Base-by-base conservation (phyloP, 768 basidiomycete species). In the Nevesoporus exiguus region DNA sequence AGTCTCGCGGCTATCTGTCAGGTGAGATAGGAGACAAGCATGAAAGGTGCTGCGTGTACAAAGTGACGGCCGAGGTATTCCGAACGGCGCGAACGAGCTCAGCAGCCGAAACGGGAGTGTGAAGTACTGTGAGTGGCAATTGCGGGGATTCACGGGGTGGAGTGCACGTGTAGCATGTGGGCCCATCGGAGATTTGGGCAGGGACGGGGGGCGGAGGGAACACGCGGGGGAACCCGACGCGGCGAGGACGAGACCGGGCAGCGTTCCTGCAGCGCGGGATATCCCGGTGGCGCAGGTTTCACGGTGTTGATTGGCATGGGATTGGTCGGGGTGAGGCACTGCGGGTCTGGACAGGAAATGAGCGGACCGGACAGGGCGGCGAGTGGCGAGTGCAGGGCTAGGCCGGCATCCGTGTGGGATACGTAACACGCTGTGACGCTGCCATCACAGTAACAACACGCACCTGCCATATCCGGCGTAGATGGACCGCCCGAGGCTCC, bases 401-500 rank as follows among this genome's bases (percentile, higher is more conserved):
- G 58, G 48, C 51, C 51, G 61, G 61, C 39, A 65, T 64, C 56
- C 50, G 59, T 63, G 61, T 63, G 55, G 45, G 39, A 52, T 58
- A 61, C 61, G 64, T 63, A 65, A 69, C 59, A 57, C 53, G 57
- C 40, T 61, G 58, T 47, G 55, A 52, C 55, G 50, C 50, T 57
- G 54, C 51, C 66, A 62, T 49, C 61, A 62, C 21, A 3, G 53
- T 60, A 55, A 68, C 66, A 68, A 60, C 64, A 69, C 54, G 56
- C 25, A 54, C 24, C 0, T 66, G 6, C 67, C 54, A 57, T 42
- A 63, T 54, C 22, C 5, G 58, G 56, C 0, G 13, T 2, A n/a
- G 2, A 45, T 51, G 46, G 47, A 6, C 56, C 56, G 47, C 52
- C 69, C 69, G 69, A 72, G 69, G 69, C 24, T 54, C 69, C 69